Evolutionary conservation across 176 grass and related monocot species (phyloP), one percentile per base, ranked within the genome.

Genomic region (Oryza meridionalis): DNA sequence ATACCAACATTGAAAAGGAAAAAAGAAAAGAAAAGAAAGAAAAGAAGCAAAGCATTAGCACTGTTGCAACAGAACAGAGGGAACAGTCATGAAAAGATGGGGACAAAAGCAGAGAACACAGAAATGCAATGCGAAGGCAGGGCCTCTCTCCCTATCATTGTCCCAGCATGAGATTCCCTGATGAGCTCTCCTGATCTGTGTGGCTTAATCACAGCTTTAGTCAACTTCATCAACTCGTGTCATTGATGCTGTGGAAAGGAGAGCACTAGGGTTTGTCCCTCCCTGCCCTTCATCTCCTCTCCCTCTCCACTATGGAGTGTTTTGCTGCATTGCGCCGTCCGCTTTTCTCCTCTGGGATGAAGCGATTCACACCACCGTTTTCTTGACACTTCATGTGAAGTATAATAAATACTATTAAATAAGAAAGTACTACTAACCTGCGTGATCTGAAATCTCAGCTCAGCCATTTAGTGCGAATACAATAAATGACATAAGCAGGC

Each of bases 81-180:
- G 55, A 22, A 77, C 31, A 65, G 72, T 67, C 38, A 58, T 16
- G 26, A 40, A 86, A 86, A 82, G 73, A 42, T 58, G 67, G 55
- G 72, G 72, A 66, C 77, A 84, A 69, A 79, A 64, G 66, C 38
- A 55, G 22, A 70, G 42, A 29, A 71, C 77, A 67, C 76, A 44
- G 32, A 17, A 66, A 67, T 9, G 51, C 51, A 69, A 53, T 9
- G 51, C 51, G 59, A 11, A 53, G n/a, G 64, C 47, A 11, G 17
- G n/a, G 64, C 47, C 15, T 16, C 50, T 13, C 77, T 81, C 78
- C 35, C 44, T 38, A 66, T 88, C 69, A 19, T 84, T 84, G 75
- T 47, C 61, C 61, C 75, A 11, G 46, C 70, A 67, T 50, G 65
- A 85, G 76, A 80, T 84, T 84, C 87, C 70, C 49, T 62, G 3